Base-by-base conservation (phyloP, 106 monocot genomes). In the Dioscorea zingiberensis region DNA sequence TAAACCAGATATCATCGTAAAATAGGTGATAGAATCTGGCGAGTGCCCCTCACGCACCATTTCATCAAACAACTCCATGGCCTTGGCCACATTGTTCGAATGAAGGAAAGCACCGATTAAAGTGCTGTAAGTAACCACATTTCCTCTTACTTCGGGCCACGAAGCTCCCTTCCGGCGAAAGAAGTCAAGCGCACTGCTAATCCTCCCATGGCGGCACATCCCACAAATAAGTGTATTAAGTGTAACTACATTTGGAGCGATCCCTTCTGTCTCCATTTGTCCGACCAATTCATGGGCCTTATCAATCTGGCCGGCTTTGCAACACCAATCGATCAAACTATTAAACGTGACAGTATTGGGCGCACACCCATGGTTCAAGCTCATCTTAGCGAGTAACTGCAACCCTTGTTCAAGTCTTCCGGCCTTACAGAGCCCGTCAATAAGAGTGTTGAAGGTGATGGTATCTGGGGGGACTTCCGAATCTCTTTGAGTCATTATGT, bases 1-100 rank as follows among this genome's bases (percentile, higher is more conserved):
- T 66, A 95, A 76, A 19, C 91, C 91, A 38, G 91, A 95, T 47
- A 95, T 91, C 76, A 91, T 38, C 27, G 87, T 85, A 58, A 76
- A 88, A 44, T 88, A 95, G 11, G 69, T 65, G 21, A 87, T 55
- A 2, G 75, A 54, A 68, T 95, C 91, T 7, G 83, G 85, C 23
- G 66, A 70, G 24, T 74, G 80, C 44, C 88, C 87, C 8, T 69
- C 59, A 0, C 17, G 49, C n/a, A 77, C 23, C 91, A 91, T 95
- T 59, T 91, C 95, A 27, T 91, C 73, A 27, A 73, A 80, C 73
- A 88, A 70, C 26, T 83, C 72, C 82, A 81, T 79, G 14, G 88
- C 91, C 71, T 60, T 88, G 29, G 44, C 54, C 28, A 88, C 60
- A 68, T 95, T 91, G 58, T 85, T 80, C 16, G 69, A 64, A 25